Base-by-base conservation (phyloP, 805 yeast species). In the Candida ficus region DNA sequence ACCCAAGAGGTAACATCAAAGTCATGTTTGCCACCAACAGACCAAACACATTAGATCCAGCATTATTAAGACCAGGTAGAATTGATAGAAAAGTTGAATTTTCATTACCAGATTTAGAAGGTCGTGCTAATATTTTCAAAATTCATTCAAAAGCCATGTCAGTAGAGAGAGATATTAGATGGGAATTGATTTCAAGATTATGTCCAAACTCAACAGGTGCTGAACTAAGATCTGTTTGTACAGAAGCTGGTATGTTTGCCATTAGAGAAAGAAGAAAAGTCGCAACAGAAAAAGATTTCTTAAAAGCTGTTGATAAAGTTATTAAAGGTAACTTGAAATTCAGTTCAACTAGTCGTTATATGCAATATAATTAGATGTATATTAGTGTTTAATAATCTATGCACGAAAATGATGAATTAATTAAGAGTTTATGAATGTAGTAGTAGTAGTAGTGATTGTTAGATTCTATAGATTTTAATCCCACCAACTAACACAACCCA, bases 231-330 rank as follows among this genome's bases (percentile, higher is more conserved):
- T 91, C 98, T 7, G 99, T 93, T 14, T 93, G 99, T 65, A 93
- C 99, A 1, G 99, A 93, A 65, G 99, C 99, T 4, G 99, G 99
- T 56, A 93, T 93, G 99, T 93, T 90, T 72, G 99, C 99, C 33
- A 93, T 93, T 41, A 80, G 99, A 57, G 96, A 98, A 16, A 80
- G 99, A 66, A 78, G 99, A 70, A 93, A 93, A 71, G 96, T 93
- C 32, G 98, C 99, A 29, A 83, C 95, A 21, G 99, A 93, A 63
- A 93, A 93, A 73, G 99, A 93, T 64, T 93, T 93, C 74, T 71
- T 93, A 56, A 89, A 91, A 53, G 96, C 99, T 26, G 99, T 93
- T 34, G 99, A 93, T 57, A 93, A 93, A 73, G 99, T 93, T 45
- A 93, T 93, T 59, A 93, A 91, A 75, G 98, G 99, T 56, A 91